Conservation (phyloP, 768 basidiomycete species). For the Phlebiopsis flavidoalba region DNA sequence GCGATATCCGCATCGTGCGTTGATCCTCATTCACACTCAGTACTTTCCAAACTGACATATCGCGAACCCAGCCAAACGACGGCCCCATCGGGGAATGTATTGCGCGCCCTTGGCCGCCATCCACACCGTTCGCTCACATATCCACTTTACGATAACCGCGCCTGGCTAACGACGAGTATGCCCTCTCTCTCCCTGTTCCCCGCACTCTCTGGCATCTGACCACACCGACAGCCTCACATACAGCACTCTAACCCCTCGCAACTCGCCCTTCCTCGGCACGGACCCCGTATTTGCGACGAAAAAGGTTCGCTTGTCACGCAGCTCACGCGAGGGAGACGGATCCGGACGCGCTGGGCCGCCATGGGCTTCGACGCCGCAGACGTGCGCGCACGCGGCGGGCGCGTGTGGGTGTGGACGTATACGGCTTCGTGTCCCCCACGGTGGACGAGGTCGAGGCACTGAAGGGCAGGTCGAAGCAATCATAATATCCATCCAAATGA, state of each 20-base stretch:
- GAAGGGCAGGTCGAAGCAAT: no score
- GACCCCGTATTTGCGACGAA: constrained; percentile 32
- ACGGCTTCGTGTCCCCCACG: constrained; percentile 26
- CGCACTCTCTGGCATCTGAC: background rate
- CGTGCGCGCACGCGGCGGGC: constrained; percentile 19
- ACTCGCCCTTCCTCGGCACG: constrained; percentile 31
- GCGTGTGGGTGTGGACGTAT: constrained; percentile 29
- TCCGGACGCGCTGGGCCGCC: constrained; percentile 21
- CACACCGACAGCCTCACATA: constrained; percentile 20
- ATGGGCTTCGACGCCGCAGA: constrained; percentile 27
- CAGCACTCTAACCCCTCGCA: constrained; percentile 28
- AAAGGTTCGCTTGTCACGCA: constrained; percentile 29
- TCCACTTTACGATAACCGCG: constrained; percentile 28
- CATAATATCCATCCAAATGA: no score
- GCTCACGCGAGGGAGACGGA: constrained; percentile 23
- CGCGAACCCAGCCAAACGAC: constrained; percentile 21
- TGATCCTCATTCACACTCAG: background rate
- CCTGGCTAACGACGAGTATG: constrained; percentile 31
- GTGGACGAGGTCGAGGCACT: constrained; percentile 25
- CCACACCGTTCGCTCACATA: constrained; percentile 30
- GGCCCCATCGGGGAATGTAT: constrained; percentile 26
- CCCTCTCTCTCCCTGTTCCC: background rate
- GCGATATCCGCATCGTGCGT: constrained; percentile 30
- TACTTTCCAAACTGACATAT: background rate
- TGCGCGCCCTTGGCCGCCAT: constrained; percentile 26